Conservation (phyloP, 2,329 filamentous ascomycete species). For the Fusarium dimerum region DNA sequence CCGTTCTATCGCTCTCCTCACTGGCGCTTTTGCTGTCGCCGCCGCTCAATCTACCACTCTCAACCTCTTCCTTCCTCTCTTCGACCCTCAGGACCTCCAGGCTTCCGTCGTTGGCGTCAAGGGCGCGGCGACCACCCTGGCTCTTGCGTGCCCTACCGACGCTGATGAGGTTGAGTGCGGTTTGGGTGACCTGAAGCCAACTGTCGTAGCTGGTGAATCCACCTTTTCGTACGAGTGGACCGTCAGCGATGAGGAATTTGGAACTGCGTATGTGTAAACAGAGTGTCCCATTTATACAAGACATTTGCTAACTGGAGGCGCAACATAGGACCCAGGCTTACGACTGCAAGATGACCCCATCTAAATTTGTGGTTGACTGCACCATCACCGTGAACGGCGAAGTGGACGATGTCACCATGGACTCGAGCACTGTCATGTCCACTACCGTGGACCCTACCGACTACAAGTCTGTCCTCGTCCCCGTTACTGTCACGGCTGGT, state of each 20-base stretch:
- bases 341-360: slow-evolving; percentile 28
- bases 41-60: slow-evolving; percentile 31
- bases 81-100: slow-evolving; percentile 22
- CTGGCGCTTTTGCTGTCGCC: slow-evolving; percentile 17
- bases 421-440: slow-evolving; percentile 3
- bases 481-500: slow-evolving; percentile 42
- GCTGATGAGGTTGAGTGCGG: slow-evolving; percentile 28
- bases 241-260: slow-evolving; percentile 6
- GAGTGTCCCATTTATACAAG: background rate
- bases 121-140: slow-evolving; percentile 32
- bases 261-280: slow-evolving; percentile 20
- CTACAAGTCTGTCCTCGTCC: slow-evolving; percentile 22
- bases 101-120: slow-evolving; percentile 35
- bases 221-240: slow-evolving; percentile 9
- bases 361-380: slow-evolving; percentile 28
- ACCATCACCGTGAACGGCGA: slow-evolving; percentile 3
- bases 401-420: background rate
- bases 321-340: slow-evolving; percentile 16
- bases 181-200: slow-evolving; percentile 21
- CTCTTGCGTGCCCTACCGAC: slow-evolving; percentile 26
- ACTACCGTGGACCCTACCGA: slow-evolving; percentile 8
- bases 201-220: slow-evolving; percentile 25
- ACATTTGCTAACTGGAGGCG: background rate
- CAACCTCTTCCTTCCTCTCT: slow-evolving; percentile 29
- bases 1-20: slow-evolving; percentile 29